phyloP scores from a whole-genome alignment of 2,329 filamentous ascomycete species.

The Diaporthe citrichinensis region DNA sequence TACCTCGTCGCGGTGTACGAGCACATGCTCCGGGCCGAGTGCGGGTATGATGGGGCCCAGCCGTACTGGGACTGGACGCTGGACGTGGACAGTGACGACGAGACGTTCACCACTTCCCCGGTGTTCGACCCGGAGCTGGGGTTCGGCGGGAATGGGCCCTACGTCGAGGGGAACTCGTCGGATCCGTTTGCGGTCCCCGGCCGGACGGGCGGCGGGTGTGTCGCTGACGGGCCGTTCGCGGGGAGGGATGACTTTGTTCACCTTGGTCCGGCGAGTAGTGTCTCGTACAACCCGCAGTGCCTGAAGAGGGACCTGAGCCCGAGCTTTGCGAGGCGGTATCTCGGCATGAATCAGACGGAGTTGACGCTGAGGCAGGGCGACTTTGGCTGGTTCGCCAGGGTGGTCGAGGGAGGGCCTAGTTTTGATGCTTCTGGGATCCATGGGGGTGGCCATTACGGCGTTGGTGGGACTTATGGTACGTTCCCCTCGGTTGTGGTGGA shows the following conservation, averaged over 20 bases:
- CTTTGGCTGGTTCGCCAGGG: not conserved
- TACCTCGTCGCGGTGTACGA: conserved; percentile 50
- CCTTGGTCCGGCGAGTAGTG: not conserved
- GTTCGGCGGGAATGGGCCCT: conserved; percentile 45
- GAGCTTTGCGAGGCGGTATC: not conserved
- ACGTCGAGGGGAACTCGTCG: conserved; percentile 46
- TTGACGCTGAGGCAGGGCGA: not conserved
- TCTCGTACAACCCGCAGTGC: not conserved
- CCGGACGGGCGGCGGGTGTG: not conserved
- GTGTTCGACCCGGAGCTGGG: not conserved
- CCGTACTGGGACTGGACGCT: conserved; percentile 47
- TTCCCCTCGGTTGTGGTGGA: no score
- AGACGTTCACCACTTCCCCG: not conserved
- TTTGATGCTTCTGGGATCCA: not conserved
- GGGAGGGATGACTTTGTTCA: not conserved
- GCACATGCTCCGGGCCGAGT: conserved; percentile 51
- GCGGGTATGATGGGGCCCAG: conserved; percentile 51
- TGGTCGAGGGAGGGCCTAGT: not conserved
- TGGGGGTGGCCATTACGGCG: not conserved
- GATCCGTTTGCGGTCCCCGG: not conserved
- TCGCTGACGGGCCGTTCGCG: not conserved
- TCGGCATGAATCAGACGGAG: not conserved
- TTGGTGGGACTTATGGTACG: not conserved
- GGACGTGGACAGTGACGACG: not conserved
- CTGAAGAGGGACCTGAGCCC: not conserved